Conservation (phyloP, 2,329 filamentous ascomycete species). For the Didymella sp. region DNA sequence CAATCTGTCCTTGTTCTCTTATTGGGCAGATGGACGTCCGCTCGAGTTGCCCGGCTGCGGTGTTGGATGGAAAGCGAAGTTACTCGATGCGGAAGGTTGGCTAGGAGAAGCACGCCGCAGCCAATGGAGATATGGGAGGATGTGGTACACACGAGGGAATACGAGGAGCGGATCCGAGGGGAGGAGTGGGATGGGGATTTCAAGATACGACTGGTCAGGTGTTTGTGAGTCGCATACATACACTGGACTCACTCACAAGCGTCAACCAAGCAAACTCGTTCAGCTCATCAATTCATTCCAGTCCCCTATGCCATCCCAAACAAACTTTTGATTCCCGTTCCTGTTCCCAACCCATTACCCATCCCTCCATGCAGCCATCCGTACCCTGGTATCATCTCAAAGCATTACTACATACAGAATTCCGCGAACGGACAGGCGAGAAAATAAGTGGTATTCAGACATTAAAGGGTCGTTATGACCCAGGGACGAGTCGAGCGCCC, state of each 20-base stretch:
- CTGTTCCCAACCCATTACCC: not conserved
- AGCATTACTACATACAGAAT: slow-evolving; percentile 38
- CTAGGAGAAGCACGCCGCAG: not conserved
- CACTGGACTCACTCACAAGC: not conserved
- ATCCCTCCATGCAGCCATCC: slow-evolving; percentile 3
- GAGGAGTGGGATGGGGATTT: too few species aligned
- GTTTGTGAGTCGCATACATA: too few species aligned
- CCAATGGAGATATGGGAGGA: not conserved
- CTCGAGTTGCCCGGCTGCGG: not conserved
- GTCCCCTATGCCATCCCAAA: not conserved
- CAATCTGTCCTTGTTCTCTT: too few species aligned
- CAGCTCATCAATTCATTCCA: not conserved
- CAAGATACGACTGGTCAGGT: too few species aligned
- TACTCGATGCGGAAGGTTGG: not conserved
- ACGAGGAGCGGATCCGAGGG: too few species aligned
- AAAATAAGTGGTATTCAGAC: slow-evolving; percentile 43
- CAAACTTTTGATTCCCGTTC: not conserved
- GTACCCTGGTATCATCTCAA: slow-evolving; percentile 34
- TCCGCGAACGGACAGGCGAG: slow-evolving; percentile 4
- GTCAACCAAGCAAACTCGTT: not conserved
- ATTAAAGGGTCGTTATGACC: slow-evolving; percentile 45
- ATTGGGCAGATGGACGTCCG: not conserved
- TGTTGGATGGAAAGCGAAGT: not conserved
- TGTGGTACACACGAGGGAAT: not conserved
- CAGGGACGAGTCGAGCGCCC: slow-evolving; percentile 33